Conservation (phyloP, 441 rosid genomes). For the Mallotus japonicus region DNA sequence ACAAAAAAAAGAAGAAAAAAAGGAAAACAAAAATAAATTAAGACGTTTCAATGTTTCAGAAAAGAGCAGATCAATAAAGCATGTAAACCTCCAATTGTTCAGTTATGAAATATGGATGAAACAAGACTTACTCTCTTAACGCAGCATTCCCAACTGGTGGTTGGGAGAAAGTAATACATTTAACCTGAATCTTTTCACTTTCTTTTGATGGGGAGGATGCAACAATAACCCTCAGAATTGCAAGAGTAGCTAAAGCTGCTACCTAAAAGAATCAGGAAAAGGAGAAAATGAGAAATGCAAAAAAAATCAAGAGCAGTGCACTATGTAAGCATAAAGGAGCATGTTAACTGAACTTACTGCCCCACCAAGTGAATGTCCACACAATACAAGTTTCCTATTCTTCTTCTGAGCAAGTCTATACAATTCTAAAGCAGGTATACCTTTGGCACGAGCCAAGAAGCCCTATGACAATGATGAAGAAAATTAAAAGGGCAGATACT, state of each 20-base stretch:
- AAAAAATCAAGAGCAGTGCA: conserved; percentile 12
- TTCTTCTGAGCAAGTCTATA: conserved; percentile 95
- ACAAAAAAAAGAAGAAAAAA: conserved; percentile 9
- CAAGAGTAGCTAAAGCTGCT: conserved; percentile 95
- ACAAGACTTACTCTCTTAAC: conserved; percentile 73
- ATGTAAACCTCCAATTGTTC: conserved; percentile 9
- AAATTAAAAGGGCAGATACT: conserved; percentile 12
- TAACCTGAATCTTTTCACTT: conserved; percentile 66
- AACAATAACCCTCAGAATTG: conserved; percentile 89
- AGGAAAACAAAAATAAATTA: neutral
- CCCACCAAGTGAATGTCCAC: conserved; percentile 99
- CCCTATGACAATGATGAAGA: conserved; percentile 49
- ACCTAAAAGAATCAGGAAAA: conserved; percentile 43
- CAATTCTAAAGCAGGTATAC: conserved; percentile 95
- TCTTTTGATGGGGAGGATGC: conserved; percentile 76
- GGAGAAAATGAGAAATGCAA: conserved; percentile 14
- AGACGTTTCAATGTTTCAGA: neutral
- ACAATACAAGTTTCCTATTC: conserved; percentile 89
- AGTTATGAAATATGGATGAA: conserved; percentile 13
- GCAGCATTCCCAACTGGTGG: conserved; percentile 98
- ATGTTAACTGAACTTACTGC: conserved; percentile 58
- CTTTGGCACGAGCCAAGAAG: conserved; percentile 97
- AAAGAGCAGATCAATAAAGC: neutral
- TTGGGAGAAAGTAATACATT: conserved; percentile 94
- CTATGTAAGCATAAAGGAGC: conserved; percentile 14